Conservation (phyloP, 2,329 filamentous ascomycete species). For the Teratosphaeria nubilosa region DNA sequence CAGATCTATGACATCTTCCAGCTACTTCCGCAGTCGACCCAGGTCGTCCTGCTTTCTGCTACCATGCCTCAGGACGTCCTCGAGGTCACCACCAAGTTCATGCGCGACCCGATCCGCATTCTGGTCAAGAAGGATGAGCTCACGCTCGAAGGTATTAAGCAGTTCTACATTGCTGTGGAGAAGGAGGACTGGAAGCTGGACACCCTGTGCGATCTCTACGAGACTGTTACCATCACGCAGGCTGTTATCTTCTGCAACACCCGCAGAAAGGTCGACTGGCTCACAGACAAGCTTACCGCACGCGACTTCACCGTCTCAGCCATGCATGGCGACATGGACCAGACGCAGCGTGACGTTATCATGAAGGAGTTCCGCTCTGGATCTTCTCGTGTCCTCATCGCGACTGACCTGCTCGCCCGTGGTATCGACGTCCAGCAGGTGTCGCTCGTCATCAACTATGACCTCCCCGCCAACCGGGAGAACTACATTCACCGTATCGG, state of each 20-base stretch:
- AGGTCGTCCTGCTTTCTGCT: slow-evolving; percentile 95
- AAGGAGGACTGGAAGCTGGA: slow-evolving; percentile 99
- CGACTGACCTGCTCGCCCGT: slow-evolving; percentile 94
- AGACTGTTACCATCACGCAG: slow-evolving; percentile 98
- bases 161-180: slow-evolving; percentile 99
- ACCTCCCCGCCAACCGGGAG: slow-evolving; percentile 95
- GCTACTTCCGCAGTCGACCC: slow-evolving; percentile 92
- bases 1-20: slow-evolving; percentile 99
- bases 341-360: slow-evolving; percentile 93
- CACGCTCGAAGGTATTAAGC: slow-evolving; percentile 99
- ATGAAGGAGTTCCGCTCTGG: slow-evolving; percentile 99
- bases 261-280: slow-evolving; percentile 99
- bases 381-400: slow-evolving; percentile 95
- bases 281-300: slow-evolving; percentile 96
- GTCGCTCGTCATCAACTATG: slow-evolving; percentile 99
- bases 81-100: slow-evolving; percentile 99
- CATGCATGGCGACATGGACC: slow-evolving; percentile 99
- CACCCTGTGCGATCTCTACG: slow-evolving; percentile 96
- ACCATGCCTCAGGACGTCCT: slow-evolving; percentile 99
- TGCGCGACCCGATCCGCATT: slow-evolving; percentile 98
- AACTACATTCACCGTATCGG: slow-evolving; percentile 99
- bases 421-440: slow-evolving; percentile 99
- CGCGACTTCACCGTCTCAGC: slow-evolving; percentile 97
- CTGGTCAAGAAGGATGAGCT: slow-evolving; percentile 99
- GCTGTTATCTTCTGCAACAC: slow-evolving; percentile 99